phyloP scores from a whole-genome alignment of 306 rosid genomes.

The Purshia tridentata region DNA sequence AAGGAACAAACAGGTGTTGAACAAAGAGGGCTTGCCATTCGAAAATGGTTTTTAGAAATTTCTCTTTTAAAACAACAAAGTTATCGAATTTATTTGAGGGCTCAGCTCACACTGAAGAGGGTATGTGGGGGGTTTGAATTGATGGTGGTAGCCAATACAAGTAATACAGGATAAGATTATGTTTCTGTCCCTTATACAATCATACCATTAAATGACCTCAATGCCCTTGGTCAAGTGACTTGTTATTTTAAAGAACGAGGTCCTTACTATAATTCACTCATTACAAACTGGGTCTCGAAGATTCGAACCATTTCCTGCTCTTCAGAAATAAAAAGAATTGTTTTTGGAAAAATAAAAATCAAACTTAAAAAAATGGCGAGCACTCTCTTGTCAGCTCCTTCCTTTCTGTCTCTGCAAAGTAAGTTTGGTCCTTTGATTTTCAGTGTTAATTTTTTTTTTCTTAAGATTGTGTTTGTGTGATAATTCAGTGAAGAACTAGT shows the following conservation, averaged over 20 bases:
- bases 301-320: background rate
- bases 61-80: background rate
- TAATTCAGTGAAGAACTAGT: slow-evolving; percentile 3
- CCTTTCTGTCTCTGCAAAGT: slow-evolving; percentile 55
- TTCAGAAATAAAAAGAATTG: slow-evolving; percentile 18
- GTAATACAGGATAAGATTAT: slow-evolving; percentile 38
- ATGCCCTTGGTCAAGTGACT: slow-evolving; percentile 26
- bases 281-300: background rate
- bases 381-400: slow-evolving; percentile 57
- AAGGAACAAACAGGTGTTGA: slow-evolving; percentile 59
- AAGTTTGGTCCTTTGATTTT: slow-evolving; percentile 19
- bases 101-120: slow-evolving; percentile 14
- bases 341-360: slow-evolving; percentile 16
- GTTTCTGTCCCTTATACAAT: background rate
- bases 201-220: slow-evolving; percentile 5
- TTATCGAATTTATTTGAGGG: slow-evolving; percentile 13
- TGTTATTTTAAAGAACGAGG: background rate
- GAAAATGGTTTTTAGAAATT: background rate
- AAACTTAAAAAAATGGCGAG: slow-evolving; percentile 52
- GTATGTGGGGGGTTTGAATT: background rate
- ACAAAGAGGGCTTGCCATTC: slow-evolving; percentile 62
- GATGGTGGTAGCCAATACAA: slow-evolving; percentile 18
- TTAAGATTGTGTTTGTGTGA: background rate
- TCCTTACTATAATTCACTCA: slow-evolving; percentile 31
- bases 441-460: background rate